These are phyloP conservation scores for Diospyros lotus DNA, from an alignment of 148 eudicot genomes.

Conservation along the genomic window DNA sequence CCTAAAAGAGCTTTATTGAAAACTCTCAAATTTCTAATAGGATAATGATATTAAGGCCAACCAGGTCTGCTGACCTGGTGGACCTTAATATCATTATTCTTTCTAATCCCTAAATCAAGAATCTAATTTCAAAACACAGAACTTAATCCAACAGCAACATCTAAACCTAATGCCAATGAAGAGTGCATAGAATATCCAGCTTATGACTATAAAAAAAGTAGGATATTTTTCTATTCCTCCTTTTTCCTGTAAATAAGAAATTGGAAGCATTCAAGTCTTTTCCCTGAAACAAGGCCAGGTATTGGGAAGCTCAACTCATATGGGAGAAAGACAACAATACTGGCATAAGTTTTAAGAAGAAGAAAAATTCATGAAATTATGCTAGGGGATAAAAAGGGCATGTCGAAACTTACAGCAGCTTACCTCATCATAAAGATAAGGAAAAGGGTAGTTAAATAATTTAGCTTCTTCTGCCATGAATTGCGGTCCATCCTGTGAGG, in stretches of 20 bases:
- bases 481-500: slow-evolving; percentile 90
- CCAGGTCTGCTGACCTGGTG: too few relatives aligned
- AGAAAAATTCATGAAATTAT: background rate
- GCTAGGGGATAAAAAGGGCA: background rate
- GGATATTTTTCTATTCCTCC: too few relatives aligned
- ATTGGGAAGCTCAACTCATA: background rate
- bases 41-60: too few relatives aligned
- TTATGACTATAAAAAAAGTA: background rate
- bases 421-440: slow-evolving; percentile 91
- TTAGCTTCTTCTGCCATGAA: slow-evolving; percentile 93
- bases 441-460: slow-evolving; percentile 72
- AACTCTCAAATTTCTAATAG: too few relatives aligned
- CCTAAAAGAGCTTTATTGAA: too few relatives aligned
- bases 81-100: too few relatives aligned
- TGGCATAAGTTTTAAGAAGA: background rate
- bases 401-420: slow-evolving; percentile 15
- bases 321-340: background rate
- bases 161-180: background rate
- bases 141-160: background rate
- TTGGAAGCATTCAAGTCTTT: background rate
- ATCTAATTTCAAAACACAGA: background rate
- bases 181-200: background rate
- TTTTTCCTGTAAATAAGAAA: too few relatives aligned
- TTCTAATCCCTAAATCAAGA: background rate
- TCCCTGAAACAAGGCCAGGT: background rate